These are phyloP conservation scores for Pythium insidiosum DNA, from an alignment of 352 stramenopile genomes.

Conservation along the genomic window DNA sequence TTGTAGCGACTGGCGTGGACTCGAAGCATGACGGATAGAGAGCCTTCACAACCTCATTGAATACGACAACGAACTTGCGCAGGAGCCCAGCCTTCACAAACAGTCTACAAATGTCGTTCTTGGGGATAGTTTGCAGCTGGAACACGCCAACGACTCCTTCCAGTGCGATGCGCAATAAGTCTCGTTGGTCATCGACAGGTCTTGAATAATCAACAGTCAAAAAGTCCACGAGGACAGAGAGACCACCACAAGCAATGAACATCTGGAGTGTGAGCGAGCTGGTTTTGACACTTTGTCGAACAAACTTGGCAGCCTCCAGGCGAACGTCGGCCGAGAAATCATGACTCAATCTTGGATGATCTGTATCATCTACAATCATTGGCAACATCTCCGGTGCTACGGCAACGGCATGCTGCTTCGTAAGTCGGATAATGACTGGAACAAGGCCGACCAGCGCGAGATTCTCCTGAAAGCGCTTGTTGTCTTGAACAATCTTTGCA, in stretches of 20 bases:
- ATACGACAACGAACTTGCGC: conserved; percentile 82
- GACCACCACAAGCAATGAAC: conserved; percentile 88
- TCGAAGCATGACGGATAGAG: too few relatives aligned
- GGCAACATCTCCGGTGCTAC: not conserved
- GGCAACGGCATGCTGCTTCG: conserved; percentile 24
- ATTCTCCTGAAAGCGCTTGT: conserved; percentile 88
- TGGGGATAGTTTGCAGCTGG: conserved; percentile 86
- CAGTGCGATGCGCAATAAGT: conserved; percentile 77
- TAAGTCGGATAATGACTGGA: conserved; percentile 88
- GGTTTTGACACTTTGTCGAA: conserved; percentile 83
- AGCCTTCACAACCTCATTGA: conserved; percentile 80
- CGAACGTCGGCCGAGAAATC: conserved; percentile 46
- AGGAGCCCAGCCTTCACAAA: conserved; percentile 90
- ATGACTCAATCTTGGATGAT: too few relatives aligned
- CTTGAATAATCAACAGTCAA: conserved; percentile 29
- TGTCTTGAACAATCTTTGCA: conserved; percentile 87
- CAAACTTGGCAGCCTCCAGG: conserved; percentile 84
- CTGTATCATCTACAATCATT: too few relatives aligned
- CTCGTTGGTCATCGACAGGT: conserved; percentile 28
- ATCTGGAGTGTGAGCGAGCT: conserved; percentile 88
- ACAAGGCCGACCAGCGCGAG: conserved; percentile 86
- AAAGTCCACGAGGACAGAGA: conserved; percentile 83
- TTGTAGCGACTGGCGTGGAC: conserved; percentile 11
- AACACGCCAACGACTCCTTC: conserved; percentile 90
- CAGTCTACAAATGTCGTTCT: conserved; percentile 92